phyloP scores from a whole-genome alignment of 2,329 filamentous ascomycete genomes.

The Diaporthe destruens region DNA sequence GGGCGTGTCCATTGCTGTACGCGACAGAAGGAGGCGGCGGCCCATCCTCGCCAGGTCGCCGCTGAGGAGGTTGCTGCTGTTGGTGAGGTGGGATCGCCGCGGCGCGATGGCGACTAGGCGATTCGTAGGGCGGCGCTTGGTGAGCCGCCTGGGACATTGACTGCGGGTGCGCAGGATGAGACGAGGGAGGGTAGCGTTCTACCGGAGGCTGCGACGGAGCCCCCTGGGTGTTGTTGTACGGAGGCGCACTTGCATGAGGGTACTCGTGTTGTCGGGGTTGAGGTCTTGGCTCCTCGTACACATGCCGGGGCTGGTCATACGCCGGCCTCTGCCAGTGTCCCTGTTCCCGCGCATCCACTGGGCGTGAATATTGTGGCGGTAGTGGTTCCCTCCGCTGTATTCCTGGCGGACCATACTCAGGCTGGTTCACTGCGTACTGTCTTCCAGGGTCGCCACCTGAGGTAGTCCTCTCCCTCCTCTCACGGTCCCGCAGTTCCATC shows the following conservation, averaged over 20 bases:
- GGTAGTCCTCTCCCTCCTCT: slow-evolving; percentile 59
- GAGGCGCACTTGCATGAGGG: slow-evolving; percentile 56
- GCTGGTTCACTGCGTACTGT: slow-evolving; percentile 59
- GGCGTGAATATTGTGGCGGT: slow-evolving; percentile 58
- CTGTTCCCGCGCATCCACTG: slow-evolving; percentile 57
- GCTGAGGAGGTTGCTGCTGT: slow-evolving; percentile 53
- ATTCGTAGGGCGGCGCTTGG: slow-evolving; percentile 58
- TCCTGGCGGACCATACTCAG: slow-evolving; percentile 54
- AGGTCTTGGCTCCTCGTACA: slow-evolving; percentile 54
- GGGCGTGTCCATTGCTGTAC: slow-evolving; percentile 58
- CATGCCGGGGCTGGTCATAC: slow-evolving; percentile 58
- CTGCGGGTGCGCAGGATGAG: slow-evolving; percentile 52
- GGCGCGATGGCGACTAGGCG: slow-evolving; percentile 63
- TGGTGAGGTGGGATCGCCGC: slow-evolving; percentile 53
- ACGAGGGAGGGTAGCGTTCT: slow-evolving; percentile 56
- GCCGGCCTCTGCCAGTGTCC: slow-evolving; percentile 53
- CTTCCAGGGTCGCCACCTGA: slow-evolving; percentile 62
- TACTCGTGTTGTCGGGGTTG: slow-evolving; percentile 64
- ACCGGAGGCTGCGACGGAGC: slow-evolving; percentile 53
- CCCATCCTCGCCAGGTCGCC: slow-evolving; percentile 60
- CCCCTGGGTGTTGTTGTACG: slow-evolving; percentile 54
- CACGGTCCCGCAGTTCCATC: slow-evolving; percentile 54
- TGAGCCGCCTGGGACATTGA: slow-evolving; percentile 48
- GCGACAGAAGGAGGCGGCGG: slow-evolving; percentile 64
- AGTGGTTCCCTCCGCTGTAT: slow-evolving; percentile 49